Evolutionary conservation across 1,139 yeast genomes (phyloP).

Genomic region (Suhomyces bokatorum): DNA sequence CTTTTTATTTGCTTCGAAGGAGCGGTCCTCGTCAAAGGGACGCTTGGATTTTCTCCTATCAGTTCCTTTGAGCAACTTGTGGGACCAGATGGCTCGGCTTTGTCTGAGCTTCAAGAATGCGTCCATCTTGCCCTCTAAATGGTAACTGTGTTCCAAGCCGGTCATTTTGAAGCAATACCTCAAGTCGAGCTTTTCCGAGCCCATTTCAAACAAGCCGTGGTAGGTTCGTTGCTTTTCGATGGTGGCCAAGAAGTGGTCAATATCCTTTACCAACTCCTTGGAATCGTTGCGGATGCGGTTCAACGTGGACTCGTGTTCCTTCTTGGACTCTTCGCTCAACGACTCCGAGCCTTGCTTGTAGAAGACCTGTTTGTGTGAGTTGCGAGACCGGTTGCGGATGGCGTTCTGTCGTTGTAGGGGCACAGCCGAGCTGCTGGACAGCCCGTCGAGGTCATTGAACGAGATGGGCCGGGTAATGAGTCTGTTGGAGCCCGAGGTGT

Average conservation of each 20-base stretch:
- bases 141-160: conserved; percentile 10
- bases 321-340: conserved; percentile 4
- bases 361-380: conserved; percentile 9
- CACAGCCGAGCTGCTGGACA: conserved; percentile 9
- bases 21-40: background rate
- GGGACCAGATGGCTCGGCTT: conserved; percentile 9
- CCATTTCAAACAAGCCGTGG: conserved; percentile 2
- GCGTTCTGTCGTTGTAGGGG: conserved; percentile 21
- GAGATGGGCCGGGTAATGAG: conserved; percentile 11
- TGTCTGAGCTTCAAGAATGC: conserved; percentile 7
- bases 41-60: background rate
- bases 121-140: conserved; percentile 11
- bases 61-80: background rate
- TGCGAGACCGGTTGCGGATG: conserved; percentile 10
- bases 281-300: conserved; percentile 7
- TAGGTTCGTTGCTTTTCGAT: background rate
- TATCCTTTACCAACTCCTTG: conserved; percentile 1
- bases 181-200: conserved; percentile 3
- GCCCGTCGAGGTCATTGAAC: conserved; percentile 2
- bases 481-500: conserved; percentile 13
- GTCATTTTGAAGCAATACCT: conserved; percentile 8
- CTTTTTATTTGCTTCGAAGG: background rate
- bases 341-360: conserved; percentile 4
- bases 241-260: background rate
- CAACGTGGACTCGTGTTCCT: conserved; percentile 6